phyloP scores from a whole-genome alignment of 257 asterid genomes.

The Jacaranda copaia region DNA sequence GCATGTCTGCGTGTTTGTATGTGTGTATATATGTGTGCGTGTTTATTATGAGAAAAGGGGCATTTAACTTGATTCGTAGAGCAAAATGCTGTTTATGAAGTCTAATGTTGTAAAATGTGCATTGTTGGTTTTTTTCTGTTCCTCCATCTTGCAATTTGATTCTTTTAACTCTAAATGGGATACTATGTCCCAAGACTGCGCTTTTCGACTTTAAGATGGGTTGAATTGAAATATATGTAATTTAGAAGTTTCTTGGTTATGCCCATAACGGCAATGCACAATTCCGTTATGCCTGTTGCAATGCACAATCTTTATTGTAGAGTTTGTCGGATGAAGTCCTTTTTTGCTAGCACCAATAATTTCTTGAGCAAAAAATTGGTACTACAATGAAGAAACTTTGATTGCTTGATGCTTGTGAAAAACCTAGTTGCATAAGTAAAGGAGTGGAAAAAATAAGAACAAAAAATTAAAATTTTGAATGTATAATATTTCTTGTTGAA shows the following conservation, averaged over 20 bases:
- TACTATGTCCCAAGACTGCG: neutral
- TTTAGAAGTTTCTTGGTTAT: neutral
- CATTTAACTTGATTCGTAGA: neutral
- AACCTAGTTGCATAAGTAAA: neutral
- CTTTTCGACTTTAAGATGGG: neutral
- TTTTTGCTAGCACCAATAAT: neutral
- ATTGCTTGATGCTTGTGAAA: conserved; percentile 9
- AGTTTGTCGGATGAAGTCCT: neutral
- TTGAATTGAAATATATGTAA: neutral
- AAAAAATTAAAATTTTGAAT: neutral
- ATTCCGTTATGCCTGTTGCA: neutral
- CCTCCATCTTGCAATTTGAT: conserved; percentile 14
- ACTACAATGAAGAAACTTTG: conserved; percentile 11
- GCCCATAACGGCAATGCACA: neutral
- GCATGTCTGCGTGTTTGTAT: neutral
- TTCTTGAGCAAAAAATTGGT: neutral
- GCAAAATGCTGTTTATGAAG: conserved; percentile 13
- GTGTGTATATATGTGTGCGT: neutral
- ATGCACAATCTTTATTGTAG: neutral
- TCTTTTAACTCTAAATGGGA: neutral
- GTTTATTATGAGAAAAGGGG: neutral
- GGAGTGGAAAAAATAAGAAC: neutral
- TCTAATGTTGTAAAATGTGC: conserved; percentile 6
- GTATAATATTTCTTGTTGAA: conserved; percentile 17
- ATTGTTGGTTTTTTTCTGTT: neutral